phyloP scores from a whole-genome alignment of 208 protist genomes.

The Acanthamoeba sp. region DNA sequence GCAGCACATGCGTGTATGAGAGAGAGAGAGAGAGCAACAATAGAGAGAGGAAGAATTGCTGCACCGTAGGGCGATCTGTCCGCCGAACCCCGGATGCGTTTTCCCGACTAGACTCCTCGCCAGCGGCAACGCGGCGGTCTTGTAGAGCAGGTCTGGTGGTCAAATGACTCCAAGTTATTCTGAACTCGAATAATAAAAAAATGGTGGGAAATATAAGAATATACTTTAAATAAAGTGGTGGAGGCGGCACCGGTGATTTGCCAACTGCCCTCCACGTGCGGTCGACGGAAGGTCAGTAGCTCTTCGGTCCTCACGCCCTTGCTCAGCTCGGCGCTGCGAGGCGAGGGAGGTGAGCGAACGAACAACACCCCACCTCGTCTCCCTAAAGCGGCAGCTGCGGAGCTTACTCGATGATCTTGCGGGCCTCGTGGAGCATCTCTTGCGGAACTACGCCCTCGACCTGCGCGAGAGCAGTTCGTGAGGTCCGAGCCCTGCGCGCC shows the following conservation, averaged over 20 bases:
- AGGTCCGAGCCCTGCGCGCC: too few relatives aligned
- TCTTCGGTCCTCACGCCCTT: neutral
- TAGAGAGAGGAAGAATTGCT: neutral
- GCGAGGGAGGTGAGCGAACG: neutral
- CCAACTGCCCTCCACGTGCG: conserved; percentile 31
- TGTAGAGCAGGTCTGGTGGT: conserved; percentile 62
- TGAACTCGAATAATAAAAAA: too few relatives aligned
- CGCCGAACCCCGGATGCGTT: neutral
- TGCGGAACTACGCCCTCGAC: neutral
- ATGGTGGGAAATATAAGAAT: neutral
- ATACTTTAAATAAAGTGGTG: neutral
- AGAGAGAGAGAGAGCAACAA: neutral
- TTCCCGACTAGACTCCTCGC: conserved; percentile 35
- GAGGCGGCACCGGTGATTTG: conserved; percentile 9
- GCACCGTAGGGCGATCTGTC: conserved; percentile 4
- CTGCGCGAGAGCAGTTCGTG: neutral
- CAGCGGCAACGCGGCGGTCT: conserved; percentile 21
- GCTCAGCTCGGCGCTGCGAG: neutral
- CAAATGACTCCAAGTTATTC: too few relatives aligned
- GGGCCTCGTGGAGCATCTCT: neutral
- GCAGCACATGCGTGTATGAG: too few relatives aligned
- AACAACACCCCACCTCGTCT: too few relatives aligned
- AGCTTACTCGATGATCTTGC: neutral
- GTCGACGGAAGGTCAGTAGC: conserved; percentile 17
- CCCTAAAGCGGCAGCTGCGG: neutral